A percentile compares a stretch with the other conserved stretches of the same genome.
Evolutionary conservation across 1,284 basidiomycete genomes (phyloP).

Genomic region (Wallemia mellicola): DNA sequence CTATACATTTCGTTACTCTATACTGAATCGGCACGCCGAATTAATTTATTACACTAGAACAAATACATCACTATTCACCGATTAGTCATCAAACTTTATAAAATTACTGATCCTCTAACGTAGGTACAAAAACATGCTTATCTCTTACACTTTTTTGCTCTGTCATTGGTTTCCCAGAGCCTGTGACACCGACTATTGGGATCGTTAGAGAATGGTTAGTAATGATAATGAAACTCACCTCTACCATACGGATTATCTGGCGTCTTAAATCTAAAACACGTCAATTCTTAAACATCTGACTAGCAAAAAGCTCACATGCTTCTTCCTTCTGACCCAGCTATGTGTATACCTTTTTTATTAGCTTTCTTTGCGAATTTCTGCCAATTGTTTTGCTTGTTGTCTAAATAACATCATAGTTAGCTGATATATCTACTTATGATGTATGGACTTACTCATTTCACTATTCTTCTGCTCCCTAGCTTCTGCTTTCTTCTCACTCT

Average conservation of each 20-base stretch:
- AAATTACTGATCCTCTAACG: neutral
- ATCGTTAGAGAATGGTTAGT: no score
- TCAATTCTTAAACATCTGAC: neutral
- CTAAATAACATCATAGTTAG: neutral
- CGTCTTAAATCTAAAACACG: neutral
- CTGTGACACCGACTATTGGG: neutral
- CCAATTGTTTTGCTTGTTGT: conserved; percentile 15
- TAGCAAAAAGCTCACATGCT: neutral
- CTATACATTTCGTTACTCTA: no score
- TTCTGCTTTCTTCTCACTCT: neutral
- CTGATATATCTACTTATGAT: conserved; percentile 12
- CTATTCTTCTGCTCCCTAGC: conserved; percentile 9
- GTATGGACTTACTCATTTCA: conserved; percentile 12
- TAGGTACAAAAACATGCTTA: neutral
- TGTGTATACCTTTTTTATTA: conserved; percentile 13
- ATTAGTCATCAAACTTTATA: no score
- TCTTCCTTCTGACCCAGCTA: conserved; percentile 2
- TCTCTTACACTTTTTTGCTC: neutral
- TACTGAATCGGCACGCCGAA: no score
- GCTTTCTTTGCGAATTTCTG: conserved; percentile 17
- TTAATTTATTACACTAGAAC: no score
- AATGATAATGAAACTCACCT: neutral
- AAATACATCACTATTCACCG: no score
- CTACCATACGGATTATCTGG: neutral
- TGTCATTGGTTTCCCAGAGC: neutral